phyloP scores from a whole-genome alignment of 2,329 filamentous ascomycete species.

The Pseudomassariella vexata region DNA sequence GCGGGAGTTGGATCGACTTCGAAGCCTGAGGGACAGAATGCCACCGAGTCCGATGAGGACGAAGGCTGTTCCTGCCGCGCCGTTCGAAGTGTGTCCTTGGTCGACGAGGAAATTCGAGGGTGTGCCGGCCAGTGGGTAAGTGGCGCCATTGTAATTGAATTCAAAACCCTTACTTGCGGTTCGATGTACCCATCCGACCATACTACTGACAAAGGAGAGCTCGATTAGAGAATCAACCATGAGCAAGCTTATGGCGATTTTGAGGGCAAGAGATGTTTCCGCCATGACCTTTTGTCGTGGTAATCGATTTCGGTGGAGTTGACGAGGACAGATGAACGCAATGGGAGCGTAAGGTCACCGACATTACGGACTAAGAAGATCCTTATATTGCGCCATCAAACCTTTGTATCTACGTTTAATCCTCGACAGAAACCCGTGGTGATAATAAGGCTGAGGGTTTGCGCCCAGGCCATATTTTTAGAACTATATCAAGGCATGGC shows the following conservation, averaged over 20 bases:
- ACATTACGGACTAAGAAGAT: too few relatives aligned
- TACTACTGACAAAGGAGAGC: slow-evolving; percentile 30
- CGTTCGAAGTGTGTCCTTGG: slow-evolving; percentile 35
- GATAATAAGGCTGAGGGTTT: too few relatives aligned
- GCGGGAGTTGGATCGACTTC: slow-evolving; percentile 14
- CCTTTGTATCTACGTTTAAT: too few relatives aligned
- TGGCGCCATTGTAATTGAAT: slow-evolving; percentile 15
- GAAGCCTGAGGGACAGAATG: slow-evolving; percentile 22
- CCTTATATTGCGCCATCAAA: too few relatives aligned
- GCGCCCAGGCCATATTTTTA: too few relatives aligned
- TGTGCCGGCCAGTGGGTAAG: slow-evolving; percentile 20
- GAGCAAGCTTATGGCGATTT: slow-evolving; percentile 24
- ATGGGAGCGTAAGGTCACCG: too few relatives aligned
- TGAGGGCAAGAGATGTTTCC: slow-evolving; percentile 10
- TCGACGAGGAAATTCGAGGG: slow-evolving; percentile 28
- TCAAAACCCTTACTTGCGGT: slow-evolving; percentile 20
- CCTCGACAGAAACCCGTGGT: too few relatives aligned
- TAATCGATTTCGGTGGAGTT: too few relatives aligned
- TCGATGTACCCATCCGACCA: slow-evolving; percentile 30
- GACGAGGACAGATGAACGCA: too few relatives aligned
- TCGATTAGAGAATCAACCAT: slow-evolving; percentile 31
- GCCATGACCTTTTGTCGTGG: too few relatives aligned
- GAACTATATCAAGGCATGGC: too few relatives aligned
- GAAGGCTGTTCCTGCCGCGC: slow-evolving; percentile 31
- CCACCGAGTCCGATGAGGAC: slow-evolving; percentile 28